Evolutionary conservation across 2,329 filamentous ascomycete genomes (phyloP).

Genomic region (Nothophoma quercina): DNA sequence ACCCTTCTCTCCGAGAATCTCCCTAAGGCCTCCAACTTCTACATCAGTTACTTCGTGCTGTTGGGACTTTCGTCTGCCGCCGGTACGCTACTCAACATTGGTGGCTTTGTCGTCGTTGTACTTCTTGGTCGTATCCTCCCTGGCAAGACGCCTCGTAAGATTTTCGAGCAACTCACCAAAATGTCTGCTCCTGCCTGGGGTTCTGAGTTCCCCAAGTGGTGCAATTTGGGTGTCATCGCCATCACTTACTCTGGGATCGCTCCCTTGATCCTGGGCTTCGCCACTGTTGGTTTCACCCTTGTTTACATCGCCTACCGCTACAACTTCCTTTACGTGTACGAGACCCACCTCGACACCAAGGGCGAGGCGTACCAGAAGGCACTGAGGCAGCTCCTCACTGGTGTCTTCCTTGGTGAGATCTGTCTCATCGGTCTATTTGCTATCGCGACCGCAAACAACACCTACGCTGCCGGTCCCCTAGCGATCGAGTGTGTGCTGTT

Average conservation of each 20-base stretch:
- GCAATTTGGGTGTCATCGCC: slow-evolving; percentile 55
- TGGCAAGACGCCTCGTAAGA: slow-evolving; percentile 56
- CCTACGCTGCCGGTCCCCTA: slow-evolving; percentile 51
- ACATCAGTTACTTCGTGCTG: slow-evolving; percentile 92
- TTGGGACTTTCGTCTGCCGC: slow-evolving; percentile 66
- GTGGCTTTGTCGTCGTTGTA: slow-evolving; percentile 82
- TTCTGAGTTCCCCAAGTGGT: slow-evolving; percentile 57
- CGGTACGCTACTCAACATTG: slow-evolving; percentile 72
- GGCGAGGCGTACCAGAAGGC: slow-evolving; percentile 57
- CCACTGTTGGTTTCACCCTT: slow-evolving; percentile 53
- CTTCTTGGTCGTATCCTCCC: slow-evolving; percentile 72
- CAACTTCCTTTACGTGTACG: slow-evolving; percentile 59
- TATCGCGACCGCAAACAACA: slow-evolving; percentile 47
- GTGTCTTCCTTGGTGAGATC: slow-evolving; percentile 58
- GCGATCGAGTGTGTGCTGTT: slow-evolving; percentile 54
- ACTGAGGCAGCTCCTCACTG: slow-evolving; percentile 56
- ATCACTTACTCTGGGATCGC: slow-evolving; percentile 59
- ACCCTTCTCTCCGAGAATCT: slow-evolving; percentile 74
- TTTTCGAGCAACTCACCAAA: slow-evolving; percentile 54
- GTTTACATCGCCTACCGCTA: slow-evolving; percentile 59
- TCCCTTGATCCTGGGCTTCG: slow-evolving; percentile 57
- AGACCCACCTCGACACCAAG: slow-evolving; percentile 56
- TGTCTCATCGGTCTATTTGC: slow-evolving; percentile 58
- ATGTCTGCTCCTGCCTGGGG: slow-evolving; percentile 56
- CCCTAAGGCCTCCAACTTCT: slow-evolving; percentile 90